Percentiles rank a stretch among this genome's conserved stretches.
These are phyloP conservation scores for Plasmodium relictum DNA, from an alignment of 169 alveolate genomes.

Conservation along the genomic window DNA sequence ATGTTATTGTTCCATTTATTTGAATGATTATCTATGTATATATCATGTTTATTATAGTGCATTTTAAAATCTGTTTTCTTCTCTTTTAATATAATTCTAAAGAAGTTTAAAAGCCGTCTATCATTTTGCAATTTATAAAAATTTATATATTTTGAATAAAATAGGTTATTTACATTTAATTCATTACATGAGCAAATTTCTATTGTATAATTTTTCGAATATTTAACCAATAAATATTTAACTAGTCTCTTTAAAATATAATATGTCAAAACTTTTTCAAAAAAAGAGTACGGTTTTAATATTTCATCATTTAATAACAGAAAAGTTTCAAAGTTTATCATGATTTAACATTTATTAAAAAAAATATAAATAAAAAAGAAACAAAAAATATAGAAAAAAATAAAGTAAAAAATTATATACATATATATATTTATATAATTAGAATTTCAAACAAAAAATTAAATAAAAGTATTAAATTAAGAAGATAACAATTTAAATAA, in stretches of 20 bases:
- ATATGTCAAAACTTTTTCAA: constrained; percentile 31
- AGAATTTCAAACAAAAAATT: not conserved
- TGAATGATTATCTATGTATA: not conserved
- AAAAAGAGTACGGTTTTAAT: constrained; percentile 14
- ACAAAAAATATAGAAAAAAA: not conserved
- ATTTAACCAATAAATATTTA: not conserved
- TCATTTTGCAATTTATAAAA: constrained; percentile 1
- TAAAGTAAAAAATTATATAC: not conserved
- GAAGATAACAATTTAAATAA: too few species aligned
- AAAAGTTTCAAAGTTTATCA: constrained; percentile 22
- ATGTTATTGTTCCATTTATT: constrained; percentile 25
- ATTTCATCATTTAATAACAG: constrained; percentile 5
- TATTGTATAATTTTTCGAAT: constrained; percentile 16
- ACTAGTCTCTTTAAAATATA: constrained; percentile 19
- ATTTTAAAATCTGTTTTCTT: not conserved
- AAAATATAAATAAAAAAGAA: not conserved
- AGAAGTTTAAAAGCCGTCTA: constrained; percentile 3
- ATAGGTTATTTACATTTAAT: constrained; percentile 29
- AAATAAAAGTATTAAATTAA: too few species aligned
- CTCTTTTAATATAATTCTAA: constrained; percentile 11
- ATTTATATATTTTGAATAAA: constrained; percentile 27
- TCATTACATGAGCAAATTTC: constrained; percentile 68
- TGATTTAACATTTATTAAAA: not conserved
- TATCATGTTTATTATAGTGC: not conserved
- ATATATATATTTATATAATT: not conserved